Conservation (phyloP, 805 yeast species). For the Huiozyma naganishii region DNA sequence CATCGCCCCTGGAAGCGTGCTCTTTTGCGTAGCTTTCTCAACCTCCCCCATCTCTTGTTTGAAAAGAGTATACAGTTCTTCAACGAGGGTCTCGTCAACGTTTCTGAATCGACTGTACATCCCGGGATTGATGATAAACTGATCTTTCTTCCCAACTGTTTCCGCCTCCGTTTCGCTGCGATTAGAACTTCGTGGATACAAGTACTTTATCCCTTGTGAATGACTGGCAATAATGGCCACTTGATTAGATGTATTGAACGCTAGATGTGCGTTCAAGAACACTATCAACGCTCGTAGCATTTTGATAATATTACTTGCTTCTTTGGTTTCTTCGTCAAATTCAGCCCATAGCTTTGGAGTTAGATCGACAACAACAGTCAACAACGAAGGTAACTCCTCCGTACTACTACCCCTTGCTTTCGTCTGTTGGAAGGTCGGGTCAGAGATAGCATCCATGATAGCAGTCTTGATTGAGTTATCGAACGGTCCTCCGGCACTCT, state of each 20-base stretch:
- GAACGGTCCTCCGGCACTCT: too few species aligned
- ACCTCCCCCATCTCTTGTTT: slow-evolving; percentile 21
- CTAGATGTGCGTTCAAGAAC: slow-evolving; percentile 76
- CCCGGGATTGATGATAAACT: slow-evolving; percentile 36
- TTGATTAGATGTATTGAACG: slow-evolving; percentile 72
- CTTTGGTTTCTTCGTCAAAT: slow-evolving; percentile 20
- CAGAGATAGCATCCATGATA: slow-evolving; percentile 28
- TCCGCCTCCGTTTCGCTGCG: slow-evolving; percentile 5
- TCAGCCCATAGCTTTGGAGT: slow-evolving; percentile 46
- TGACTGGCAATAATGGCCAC: slow-evolving; percentile 76
- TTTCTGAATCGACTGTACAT: slow-evolving; percentile 81
- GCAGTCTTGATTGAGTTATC: neutral
- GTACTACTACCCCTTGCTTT: slow-evolving; percentile 13
- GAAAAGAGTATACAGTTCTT: slow-evolving; percentile 42
- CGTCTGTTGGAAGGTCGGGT: slow-evolving; percentile 24
- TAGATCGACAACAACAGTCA: slow-evolving; percentile 69
- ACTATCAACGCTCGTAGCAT: slow-evolving; percentile 60
- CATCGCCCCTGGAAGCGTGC: slow-evolving; percentile 64
- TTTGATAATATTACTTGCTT: slow-evolving; percentile 39
- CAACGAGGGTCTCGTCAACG: slow-evolving; percentile 64
- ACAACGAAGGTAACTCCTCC: slow-evolving; percentile 67
- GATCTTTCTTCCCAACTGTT: slow-evolving; percentile 5
- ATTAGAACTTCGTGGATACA: slow-evolving; percentile 45
- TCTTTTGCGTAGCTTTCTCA: slow-evolving; percentile 29
- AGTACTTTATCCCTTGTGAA: slow-evolving; percentile 52